Percentiles rank a stretch among this genome's conserved stretches.
phyloP scores from a whole-genome alignment of 2,329 filamentous ascomycete genomes.

The Penicillium sp. region DNA sequence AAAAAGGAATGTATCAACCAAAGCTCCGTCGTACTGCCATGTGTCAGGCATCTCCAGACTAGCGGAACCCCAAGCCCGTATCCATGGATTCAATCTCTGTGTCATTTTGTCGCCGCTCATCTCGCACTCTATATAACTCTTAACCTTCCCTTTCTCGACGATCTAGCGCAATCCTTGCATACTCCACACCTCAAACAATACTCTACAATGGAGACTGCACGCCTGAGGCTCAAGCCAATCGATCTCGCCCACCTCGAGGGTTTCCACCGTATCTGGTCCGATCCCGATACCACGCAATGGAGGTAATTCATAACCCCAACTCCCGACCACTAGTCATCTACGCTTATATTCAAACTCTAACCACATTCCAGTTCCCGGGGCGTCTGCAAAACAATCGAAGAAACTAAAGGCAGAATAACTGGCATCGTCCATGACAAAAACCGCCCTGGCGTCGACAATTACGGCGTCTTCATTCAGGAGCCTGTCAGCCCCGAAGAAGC shows the following conservation, averaged over 20 bases:
- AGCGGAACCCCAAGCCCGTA: not conserved
- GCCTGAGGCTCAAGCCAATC: conserved; percentile 10
- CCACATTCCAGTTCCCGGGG: not conserved
- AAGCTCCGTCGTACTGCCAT: not conserved
- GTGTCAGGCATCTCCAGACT: conserved; percentile 2
- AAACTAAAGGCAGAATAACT: conserved; percentile 5
- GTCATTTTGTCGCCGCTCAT: not conserved
- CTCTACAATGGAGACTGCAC: conserved; percentile 9
- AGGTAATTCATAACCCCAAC: not conserved
- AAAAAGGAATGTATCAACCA: not conserved
- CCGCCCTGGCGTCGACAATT: conserved; percentile 7
- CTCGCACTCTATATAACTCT: not conserved
- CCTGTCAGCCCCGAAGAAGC: not conserved
- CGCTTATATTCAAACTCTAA: not conserved
- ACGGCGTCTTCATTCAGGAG: conserved; percentile 6
- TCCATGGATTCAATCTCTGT: not conserved
- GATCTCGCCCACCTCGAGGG: conserved; percentile 10
- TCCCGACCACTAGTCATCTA: too few relatives aligned
- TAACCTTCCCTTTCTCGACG: too few relatives aligned
- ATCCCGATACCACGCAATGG: conserved; percentile 11
- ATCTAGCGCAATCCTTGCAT: not conserved
- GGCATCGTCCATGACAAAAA: conserved; percentile 7
- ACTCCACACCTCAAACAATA: too few relatives aligned
- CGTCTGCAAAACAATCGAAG: not conserved
- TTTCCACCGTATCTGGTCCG: conserved; percentile 12